Percentiles rank a stretch among this genome's conserved stretches.
Evolutionary conservation across 495 filamentous ascomycete genomes (phyloP).

Genomic region (Astrothelium subdiscretum): DNA sequence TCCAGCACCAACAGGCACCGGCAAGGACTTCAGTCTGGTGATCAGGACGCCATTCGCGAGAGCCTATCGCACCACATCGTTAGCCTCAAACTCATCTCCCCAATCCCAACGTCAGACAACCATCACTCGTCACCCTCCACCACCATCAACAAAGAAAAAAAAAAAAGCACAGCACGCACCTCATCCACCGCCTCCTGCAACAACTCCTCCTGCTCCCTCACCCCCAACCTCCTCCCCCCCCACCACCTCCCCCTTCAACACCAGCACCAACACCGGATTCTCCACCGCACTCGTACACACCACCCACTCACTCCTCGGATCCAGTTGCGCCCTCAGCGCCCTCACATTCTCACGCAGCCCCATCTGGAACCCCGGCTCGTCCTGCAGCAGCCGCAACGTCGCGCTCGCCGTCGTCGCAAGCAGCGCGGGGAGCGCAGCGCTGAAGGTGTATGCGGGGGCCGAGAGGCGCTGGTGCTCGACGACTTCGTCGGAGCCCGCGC

Average conservation of each 20-base stretch:
- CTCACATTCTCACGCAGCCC: conserved; percentile 72
- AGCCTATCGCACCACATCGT: conserved; percentile 31
- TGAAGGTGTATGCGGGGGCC: conserved; percentile 83
- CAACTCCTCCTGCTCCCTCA: conserved; percentile 70
- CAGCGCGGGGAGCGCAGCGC: conserved; percentile 85
- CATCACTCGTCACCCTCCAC: neutral
- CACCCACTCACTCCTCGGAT: conserved; percentile 90
- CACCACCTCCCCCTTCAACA: conserved; percentile 75
- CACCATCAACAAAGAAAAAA: neutral
- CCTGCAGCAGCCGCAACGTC: conserved; percentile 71
- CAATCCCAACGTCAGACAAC: neutral
- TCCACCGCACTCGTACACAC: conserved; percentile 67
- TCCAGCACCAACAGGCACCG: conserved; percentile 46
- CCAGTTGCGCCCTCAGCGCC: conserved; percentile 73
- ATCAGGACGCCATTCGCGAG: conserved; percentile 81
- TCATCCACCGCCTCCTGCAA: conserved; percentile 90
- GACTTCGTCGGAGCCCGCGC: conserved; percentile 77
- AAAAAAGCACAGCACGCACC: conserved; percentile 37
- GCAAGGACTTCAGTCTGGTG: conserved; percentile 67
- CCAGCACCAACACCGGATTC: conserved; percentile 76
- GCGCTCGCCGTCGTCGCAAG: conserved; percentile 90
- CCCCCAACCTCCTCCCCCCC: conserved; percentile 49
- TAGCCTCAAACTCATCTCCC: neutral
- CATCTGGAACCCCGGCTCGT: conserved; percentile 62
- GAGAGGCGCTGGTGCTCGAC: conserved; percentile 92